A percentile compares a stretch with the other conserved stretches of the same genome.
phyloP scores from a whole-genome alignment of 176 grass and related monocot species.

The Paspalum notatum region DNA sequence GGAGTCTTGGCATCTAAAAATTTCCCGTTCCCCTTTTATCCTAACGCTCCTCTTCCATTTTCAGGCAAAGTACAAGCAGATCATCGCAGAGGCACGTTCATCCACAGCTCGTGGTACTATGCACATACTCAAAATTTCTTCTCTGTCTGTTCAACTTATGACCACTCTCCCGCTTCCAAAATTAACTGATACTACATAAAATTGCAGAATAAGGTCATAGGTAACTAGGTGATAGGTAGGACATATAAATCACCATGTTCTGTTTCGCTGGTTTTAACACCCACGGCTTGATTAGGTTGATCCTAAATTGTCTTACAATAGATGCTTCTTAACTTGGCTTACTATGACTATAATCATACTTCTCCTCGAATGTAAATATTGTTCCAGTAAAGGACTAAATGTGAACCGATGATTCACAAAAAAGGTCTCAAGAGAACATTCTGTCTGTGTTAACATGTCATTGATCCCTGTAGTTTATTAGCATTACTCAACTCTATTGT shows the following conservation, averaged over 20 bases:
- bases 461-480: neutral
- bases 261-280: slow-evolving; percentile 22
- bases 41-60: slow-evolving; percentile 15
- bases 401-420: neutral
- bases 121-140: neutral
- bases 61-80: slow-evolving; percentile 60
- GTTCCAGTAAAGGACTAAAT: neutral
- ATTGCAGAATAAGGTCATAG: slow-evolving; percentile 23
- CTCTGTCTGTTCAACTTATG: slow-evolving; percentile 11
- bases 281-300: neutral
- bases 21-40: neutral
- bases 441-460: neutral
- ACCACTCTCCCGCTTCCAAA: neutral
- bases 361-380: neutral
- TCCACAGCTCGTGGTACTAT: slow-evolving; percentile 55
- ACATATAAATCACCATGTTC: slow-evolving; percentile 3
- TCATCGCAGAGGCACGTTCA: slow-evolving; percentile 49
- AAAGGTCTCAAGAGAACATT: neutral
- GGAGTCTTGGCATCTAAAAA: neutral
- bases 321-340: neutral
- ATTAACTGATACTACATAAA: neutral
- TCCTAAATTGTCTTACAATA: neutral
- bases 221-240: neutral
- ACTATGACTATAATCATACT: neutral
- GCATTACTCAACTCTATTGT: neutral